These are phyloP conservation scores for Debaryomyces sp. DNA, from an alignment of 1,139 yeast genomes.

Conservation along the genomic window DNA sequence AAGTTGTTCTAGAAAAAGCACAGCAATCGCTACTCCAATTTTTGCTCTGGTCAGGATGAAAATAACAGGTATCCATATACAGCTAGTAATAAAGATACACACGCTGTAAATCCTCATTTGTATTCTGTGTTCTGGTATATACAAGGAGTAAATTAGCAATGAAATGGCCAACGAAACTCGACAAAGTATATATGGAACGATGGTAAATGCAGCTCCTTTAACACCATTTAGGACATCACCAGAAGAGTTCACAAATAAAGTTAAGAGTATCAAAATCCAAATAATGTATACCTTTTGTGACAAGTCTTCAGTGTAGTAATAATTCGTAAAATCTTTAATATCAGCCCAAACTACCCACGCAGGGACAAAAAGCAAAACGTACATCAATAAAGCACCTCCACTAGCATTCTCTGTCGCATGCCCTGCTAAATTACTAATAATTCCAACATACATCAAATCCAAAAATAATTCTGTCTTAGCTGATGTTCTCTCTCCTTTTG, in stretches of 20 bases:
- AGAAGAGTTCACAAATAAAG: slow-evolving; percentile 57
- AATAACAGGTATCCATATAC: slow-evolving; percentile 51
- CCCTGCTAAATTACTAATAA: slow-evolving; percentile 62
- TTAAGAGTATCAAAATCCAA: slow-evolving; percentile 56
- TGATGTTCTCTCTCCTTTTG: slow-evolving; percentile 56
- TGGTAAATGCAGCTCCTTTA: slow-evolving; percentile 43
- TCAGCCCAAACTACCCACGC: slow-evolving; percentile 69
- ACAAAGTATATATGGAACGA: slow-evolving; percentile 52
- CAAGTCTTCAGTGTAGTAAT: slow-evolving; percentile 64
- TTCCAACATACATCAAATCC: slow-evolving; percentile 67
- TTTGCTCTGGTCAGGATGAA: slow-evolving; percentile 49
- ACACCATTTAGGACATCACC: slow-evolving; percentile 34
- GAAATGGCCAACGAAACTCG: slow-evolving; percentile 41
- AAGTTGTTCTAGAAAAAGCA: slow-evolving; percentile 46
- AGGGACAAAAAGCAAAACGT: slow-evolving; percentile 56
- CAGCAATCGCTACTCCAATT: slow-evolving; percentile 47
- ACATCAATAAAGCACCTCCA: slow-evolving; percentile 51
- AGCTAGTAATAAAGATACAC: slow-evolving; percentile 32
- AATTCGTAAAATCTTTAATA: slow-evolving; percentile 64
- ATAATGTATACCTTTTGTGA: slow-evolving; percentile 55
- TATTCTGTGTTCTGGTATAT: slow-evolving; percentile 53
- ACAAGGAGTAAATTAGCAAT: slow-evolving; percentile 49
- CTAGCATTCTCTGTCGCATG: slow-evolving; percentile 54
- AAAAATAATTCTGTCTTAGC: slow-evolving; percentile 59
- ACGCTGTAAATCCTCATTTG: slow-evolving; percentile 51